Evolutionary conservation across 1,284 basidiomycete species (phyloP).

Genomic region (Leccinum olivaceoglutinosum): DNA sequence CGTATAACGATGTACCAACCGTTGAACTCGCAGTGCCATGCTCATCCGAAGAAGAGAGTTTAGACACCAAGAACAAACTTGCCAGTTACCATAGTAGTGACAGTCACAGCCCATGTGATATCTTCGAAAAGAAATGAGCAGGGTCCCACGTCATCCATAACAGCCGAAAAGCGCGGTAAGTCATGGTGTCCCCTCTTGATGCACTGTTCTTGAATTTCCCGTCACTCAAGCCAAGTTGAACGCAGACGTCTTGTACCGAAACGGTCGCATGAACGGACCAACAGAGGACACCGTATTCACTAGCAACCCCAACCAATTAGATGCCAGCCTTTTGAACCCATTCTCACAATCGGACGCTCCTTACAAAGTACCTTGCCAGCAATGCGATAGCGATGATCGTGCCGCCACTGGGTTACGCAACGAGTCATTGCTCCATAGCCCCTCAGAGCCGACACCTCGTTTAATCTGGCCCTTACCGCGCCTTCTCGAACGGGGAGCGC

Average conservation of each 20-base stretch:
- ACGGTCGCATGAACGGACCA: constrained; percentile 26
- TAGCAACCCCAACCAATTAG: constrained; percentile 32
- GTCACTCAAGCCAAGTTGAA: constrained; percentile 44
- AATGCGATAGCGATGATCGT: constrained; percentile 33
- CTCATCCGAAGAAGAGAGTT: constrained; percentile 16
- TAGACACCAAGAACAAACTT: constrained; percentile 44
- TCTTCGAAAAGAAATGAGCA: constrained; percentile 72
- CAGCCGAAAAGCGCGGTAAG: constrained; percentile 55
- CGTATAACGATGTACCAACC: no score
- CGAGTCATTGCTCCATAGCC: constrained; percentile 36
- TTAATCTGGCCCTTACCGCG: constrained; percentile 8
- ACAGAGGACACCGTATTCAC: constrained; percentile 28
- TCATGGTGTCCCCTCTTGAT: no score
- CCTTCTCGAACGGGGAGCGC: constrained; percentile 16
- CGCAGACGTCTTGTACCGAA: constrained; percentile 31
- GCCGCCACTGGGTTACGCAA: constrained; percentile 30
- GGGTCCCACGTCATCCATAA: constrained; percentile 76
- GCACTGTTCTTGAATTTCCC: constrained; percentile 18
- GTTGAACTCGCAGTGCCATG: background rate
- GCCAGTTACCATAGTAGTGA: constrained; percentile 72
- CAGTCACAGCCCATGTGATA: constrained; percentile 78
- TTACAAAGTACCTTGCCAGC: constrained; percentile 24
- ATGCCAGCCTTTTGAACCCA: constrained; percentile 35
- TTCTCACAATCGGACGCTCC: constrained; percentile 22
- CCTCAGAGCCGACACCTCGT: constrained; percentile 20